Evolutionary conservation across 2,329 filamentous ascomycete genomes (phyloP), one percentile per base, ranked within the genome.

Genomic region (Rachicladosporium sp.): DNA sequence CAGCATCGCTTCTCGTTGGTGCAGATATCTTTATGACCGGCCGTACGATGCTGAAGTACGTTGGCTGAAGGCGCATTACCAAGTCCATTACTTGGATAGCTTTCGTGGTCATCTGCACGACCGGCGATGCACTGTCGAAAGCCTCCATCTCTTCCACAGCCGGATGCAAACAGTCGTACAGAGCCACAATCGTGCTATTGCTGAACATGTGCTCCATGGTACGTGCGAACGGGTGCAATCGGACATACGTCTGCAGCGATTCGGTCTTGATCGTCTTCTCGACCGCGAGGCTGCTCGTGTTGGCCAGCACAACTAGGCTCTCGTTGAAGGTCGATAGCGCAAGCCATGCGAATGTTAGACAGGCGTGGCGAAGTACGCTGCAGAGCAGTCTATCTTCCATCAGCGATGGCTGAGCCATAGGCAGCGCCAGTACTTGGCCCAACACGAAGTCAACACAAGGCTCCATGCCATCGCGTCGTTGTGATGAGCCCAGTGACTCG

Each of bases 181-280:
- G 64, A 10, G 80, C 76, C 47, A 74, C 75, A 52, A 93, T 76
- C 13, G 95, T 84, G 47, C 82, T 85, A 53, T 93, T 85, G 56
- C 93, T 95, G 61, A 93, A 94, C 62, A 98, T 76, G 87, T 91
- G 96, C 56, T 98, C 91, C 83, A 96, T 95, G 10, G 93, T 80
- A 43, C 93, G 78, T 3, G 84, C 79, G 54, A 96, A 98, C 0
- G 93, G 89, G 62, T 98, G 93, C 38, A 94, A 73, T 15, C 78
- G 76, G 43, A 91, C 78, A 56, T 98, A 99, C 4, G 74, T 73
- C 36, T 78, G 76, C 4, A 96, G 68, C 41, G 83, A 82, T 2
- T 80, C 81, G 3, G 84, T 73, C 32, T 73, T 73, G 47, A 93
- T 84, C 10, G 82, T 75, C 7, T 73, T 65, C 56, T 95, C 87